These are phyloP conservation scores for Wickerhamiella galacta DNA, from an alignment of 805 yeast species.

Conservation along the genomic window DNA sequence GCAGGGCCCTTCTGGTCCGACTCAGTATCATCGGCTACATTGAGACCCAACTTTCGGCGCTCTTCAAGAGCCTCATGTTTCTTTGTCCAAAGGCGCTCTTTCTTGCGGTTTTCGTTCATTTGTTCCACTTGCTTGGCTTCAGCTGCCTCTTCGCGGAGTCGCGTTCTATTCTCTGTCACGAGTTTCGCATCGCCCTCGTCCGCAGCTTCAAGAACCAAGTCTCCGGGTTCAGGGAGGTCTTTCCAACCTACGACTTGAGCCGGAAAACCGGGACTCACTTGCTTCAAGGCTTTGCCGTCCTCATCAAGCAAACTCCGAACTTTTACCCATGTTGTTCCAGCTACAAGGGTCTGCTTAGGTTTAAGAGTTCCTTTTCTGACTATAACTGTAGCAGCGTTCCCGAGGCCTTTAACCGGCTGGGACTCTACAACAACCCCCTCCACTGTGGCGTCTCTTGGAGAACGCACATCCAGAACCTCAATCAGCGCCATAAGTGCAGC, in stretches of 20 bases:
- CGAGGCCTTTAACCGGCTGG: slow-evolving; percentile 63
- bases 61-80: slow-evolving; percentile 39
- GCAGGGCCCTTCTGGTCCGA: slow-evolving; percentile 19
- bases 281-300: slow-evolving; percentile 39
- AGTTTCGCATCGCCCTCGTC: slow-evolving; percentile 60
- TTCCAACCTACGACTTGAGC: slow-evolving; percentile 92
- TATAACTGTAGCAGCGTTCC: slow-evolving; percentile 71
- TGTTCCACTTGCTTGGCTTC: slow-evolving; percentile 50
- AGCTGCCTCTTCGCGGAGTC: slow-evolving; percentile 34
- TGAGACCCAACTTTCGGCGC: slow-evolving; percentile 44
- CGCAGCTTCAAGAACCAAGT: slow-evolving; percentile 58
- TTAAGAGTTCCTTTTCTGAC: slow-evolving; percentile 63
- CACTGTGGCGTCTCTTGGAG: slow-evolving; percentile 30
- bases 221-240: slow-evolving; percentile 83
- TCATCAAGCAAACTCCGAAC: slow-evolving; percentile 68
- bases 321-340: slow-evolving; percentile 77
- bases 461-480: slow-evolving; percentile 64
- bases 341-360: slow-evolving; percentile 57
- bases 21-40: slow-evolving; percentile 23
- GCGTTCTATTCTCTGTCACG: slow-evolving; percentile 47
- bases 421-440: slow-evolving; percentile 92
- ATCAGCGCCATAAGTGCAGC: slow-evolving; percentile 76
- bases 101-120: slow-evolving; percentile 48
- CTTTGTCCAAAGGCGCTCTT: slow-evolving; percentile 23
- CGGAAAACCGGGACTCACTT: slow-evolving; percentile 77